These are phyloP conservation scores for Histomonas meleagridis DNA, from an alignment of 208 protist genomes.

Conservation along the genomic window DNA sequence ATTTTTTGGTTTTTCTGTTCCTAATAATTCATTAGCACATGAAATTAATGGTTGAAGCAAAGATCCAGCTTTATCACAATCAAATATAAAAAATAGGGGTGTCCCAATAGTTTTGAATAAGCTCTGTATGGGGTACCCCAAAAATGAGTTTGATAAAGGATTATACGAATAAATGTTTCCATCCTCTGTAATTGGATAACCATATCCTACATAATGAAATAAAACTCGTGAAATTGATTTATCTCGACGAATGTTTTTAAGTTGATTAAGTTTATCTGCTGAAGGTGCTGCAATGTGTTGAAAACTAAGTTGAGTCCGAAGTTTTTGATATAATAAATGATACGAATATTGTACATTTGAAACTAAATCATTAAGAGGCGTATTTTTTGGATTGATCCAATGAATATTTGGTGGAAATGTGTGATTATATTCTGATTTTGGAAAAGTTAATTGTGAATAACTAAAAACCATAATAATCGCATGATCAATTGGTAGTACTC, in stretches of 20 bases:
- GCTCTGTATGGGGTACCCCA: neutral
- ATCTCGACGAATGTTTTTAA: neutral
- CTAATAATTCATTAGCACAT: neutral
- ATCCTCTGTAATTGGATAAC: neutral
- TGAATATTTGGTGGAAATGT: no score
- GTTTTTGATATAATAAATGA: neutral
- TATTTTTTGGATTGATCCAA: no score
- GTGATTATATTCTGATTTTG: no score
- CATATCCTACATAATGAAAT: slow-evolving; percentile 21
- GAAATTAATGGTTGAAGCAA: neutral
- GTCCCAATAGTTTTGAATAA: neutral
- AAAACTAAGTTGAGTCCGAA: neutral
- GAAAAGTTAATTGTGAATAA: no score
- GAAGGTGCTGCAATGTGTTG: neutral
- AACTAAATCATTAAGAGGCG: neutral
- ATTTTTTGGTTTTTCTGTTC: neutral
- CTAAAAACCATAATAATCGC: no score
- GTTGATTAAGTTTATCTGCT: neutral
- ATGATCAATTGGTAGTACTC: no score
- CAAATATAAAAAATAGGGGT: neutral
- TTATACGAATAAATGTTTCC: neutral
- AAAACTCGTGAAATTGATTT: neutral
- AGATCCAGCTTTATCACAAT: neutral
- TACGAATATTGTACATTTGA: neutral
- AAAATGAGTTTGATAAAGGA: neutral